phyloP scores from a whole-genome alignment of 768 basidiomycete genomes.

The Tremella mesenterica region DNA sequence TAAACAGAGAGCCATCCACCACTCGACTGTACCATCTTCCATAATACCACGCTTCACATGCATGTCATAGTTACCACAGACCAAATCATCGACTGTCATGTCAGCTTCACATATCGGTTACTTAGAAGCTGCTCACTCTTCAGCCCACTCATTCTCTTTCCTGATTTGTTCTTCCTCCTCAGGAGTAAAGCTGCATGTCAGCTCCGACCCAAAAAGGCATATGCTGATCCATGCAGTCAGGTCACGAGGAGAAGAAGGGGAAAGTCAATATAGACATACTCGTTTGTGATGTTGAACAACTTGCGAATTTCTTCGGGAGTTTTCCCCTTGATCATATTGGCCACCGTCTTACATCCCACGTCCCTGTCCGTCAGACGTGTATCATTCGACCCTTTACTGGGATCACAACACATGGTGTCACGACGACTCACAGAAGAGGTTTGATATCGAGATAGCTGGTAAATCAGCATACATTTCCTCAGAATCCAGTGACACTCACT shows the following conservation, averaged over 20 bases:
- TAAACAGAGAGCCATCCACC: too few relatives aligned
- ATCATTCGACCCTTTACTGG: neutral
- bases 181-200: constrained; percentile 74
- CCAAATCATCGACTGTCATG: too few relatives aligned
- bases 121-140: too few relatives aligned
- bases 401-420: too few relatives aligned
- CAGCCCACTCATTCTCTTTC: constrained; percentile 77
- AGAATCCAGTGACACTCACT: constrained; percentile 39
- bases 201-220: too few relatives aligned
- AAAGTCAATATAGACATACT: constrained; percentile 19
- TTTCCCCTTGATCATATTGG: constrained; percentile 99
- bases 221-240: too few relatives aligned
- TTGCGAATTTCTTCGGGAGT: constrained; percentile 98
- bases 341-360: constrained; percentile 47
- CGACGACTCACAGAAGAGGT: constrained; percentile 80
- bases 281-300: constrained; percentile 80
- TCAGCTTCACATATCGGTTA: too few relatives aligned
- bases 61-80: too few relatives aligned
- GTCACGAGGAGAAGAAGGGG: too few relatives aligned
- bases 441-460: constrained; percentile 95
- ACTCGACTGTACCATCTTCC: too few relatives aligned
- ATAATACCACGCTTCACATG: too few relatives aligned
- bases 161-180: constrained; percentile 99
- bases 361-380: constrained; percentile 15
- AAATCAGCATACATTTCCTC: neutral